Percentiles rank a stretch among this genome's conserved stretches.
Conservation (phyloP, 164 flowering plant genomes). For the Vitis riparia region DNA sequence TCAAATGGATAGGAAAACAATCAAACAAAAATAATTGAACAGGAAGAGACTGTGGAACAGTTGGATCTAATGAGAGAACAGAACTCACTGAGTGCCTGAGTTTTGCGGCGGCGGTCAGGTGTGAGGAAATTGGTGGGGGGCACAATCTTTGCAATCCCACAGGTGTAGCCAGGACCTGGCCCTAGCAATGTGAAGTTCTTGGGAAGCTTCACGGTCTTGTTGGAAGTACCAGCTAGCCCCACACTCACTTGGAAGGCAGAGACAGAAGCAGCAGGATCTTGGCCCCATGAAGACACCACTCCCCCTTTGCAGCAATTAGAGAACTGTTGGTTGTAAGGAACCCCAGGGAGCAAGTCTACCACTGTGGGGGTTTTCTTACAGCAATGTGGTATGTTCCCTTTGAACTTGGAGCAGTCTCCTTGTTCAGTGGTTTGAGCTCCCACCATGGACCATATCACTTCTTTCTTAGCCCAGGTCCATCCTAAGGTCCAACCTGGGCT, state of each 20-base stretch:
- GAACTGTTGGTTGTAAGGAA: slow-evolving; percentile 69
- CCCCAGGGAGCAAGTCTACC: slow-evolving; percentile 74
- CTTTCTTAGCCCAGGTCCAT: slow-evolving; percentile 88
- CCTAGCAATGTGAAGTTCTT: slow-evolving; percentile 61
- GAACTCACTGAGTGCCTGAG: slow-evolving; percentile 78
- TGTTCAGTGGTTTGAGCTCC: slow-evolving; percentile 84
- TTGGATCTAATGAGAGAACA: background rate
- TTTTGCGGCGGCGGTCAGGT: slow-evolving; percentile 54
- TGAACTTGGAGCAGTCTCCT: slow-evolving; percentile 82
- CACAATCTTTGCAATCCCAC: slow-evolving; percentile 68
- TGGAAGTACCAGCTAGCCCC: slow-evolving; percentile 73
- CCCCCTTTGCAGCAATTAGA: slow-evolving; percentile 85
- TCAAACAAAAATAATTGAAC: no score
- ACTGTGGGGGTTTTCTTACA: slow-evolving; percentile 69
- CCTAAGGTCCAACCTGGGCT: slow-evolving; percentile 83
- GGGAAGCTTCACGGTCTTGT: slow-evolving; percentile 59
- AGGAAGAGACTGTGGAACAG: no score
- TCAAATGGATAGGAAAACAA: no score
- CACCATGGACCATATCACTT: slow-evolving; percentile 75
- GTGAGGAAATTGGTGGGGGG: slow-evolving; percentile 50
- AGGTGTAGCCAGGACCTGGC: slow-evolving; percentile 78
- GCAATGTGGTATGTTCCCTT: slow-evolving; percentile 70
- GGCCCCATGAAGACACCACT: slow-evolving; percentile 67
- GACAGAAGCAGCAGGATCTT: slow-evolving; percentile 57
- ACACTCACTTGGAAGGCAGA: slow-evolving; percentile 71